These are phyloP conservation scores for Orbilia brochopaga DNA, from an alignment of 2,329 filamentous ascomycete genomes.

Conservation along the genomic window DNA sequence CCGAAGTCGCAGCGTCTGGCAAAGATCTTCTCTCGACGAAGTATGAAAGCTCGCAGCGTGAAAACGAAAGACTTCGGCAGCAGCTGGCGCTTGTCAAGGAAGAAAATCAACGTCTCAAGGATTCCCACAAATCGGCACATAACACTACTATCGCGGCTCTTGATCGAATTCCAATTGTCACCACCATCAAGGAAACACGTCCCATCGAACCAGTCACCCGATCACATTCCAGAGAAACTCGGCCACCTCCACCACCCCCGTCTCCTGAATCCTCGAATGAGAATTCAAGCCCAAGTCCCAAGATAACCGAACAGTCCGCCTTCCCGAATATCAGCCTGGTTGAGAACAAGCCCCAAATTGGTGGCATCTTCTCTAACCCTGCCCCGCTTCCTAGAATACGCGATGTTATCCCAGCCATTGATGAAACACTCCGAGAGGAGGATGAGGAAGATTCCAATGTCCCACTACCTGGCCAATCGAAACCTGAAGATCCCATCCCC, in stretches of 20 bases:
- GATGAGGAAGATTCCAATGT: conserved; percentile 23
- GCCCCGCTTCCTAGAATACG: conserved; percentile 6
- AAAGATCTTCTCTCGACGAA: conserved; percentile 32
- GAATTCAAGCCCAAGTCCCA: conserved; percentile 25
- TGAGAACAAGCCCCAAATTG: conserved; percentile 28
- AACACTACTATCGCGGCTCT: conserved; percentile 11
- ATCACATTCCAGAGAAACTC: conserved; percentile 17
- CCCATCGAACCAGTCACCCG: neutral
- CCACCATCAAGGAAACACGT: conserved; percentile 8
- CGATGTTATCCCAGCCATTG: conserved; percentile 24
- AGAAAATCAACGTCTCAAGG: conserved; percentile 41
- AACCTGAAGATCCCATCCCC: neutral
- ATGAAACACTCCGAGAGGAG: conserved; percentile 28
- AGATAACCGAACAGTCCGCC: conserved; percentile 39
- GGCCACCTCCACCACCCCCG: conserved; percentile 25
- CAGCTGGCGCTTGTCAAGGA: conserved; percentile 42
- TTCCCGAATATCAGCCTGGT: conserved; percentile 39
- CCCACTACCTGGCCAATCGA: conserved; percentile 13
- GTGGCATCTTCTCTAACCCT: conserved; percentile 35
- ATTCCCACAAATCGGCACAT: conserved; percentile 18
- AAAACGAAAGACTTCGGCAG: conserved; percentile 40
- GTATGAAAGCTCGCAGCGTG: conserved; percentile 36
- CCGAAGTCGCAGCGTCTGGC: conserved; percentile 39
- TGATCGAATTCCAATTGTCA: conserved; percentile 20
- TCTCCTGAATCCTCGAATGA: conserved; percentile 26